These are phyloP conservation scores for Pythium phragmiticola DNA, from an alignment of 352 stramenopile genomes.

Conservation along the genomic window DNA sequence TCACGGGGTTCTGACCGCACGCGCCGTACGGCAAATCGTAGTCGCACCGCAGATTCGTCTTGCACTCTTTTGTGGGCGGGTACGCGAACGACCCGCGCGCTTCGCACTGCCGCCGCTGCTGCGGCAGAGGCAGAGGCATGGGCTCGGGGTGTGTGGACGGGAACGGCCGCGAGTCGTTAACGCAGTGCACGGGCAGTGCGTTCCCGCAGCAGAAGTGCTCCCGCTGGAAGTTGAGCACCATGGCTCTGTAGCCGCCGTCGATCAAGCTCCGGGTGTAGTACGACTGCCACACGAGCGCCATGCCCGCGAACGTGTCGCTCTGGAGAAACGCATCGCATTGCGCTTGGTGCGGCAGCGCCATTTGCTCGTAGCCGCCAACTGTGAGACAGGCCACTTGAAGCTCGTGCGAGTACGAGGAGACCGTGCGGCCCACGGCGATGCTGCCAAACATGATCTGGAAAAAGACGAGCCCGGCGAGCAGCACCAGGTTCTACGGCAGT, in stretches of 20 bases:
- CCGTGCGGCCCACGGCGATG: constrained; percentile 38
- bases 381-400: constrained; percentile 56
- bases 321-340: constrained; percentile 51
- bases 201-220: constrained; percentile 73
- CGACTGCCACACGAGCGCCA: constrained; percentile 68
- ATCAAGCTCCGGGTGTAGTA: constrained; percentile 59
- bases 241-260: constrained; percentile 43
- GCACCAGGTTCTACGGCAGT: constrained; percentile 36
- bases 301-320: constrained; percentile 60
- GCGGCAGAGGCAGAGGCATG: constrained; percentile 9
- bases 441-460: constrained; percentile 67
- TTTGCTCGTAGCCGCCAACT: constrained; percentile 48
- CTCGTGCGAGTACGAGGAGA: constrained; percentile 35
- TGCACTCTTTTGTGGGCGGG: constrained; percentile 49
- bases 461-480: constrained; percentile 48
- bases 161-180: constrained; percentile 43
- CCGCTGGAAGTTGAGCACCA: constrained; percentile 61
- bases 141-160: constrained; percentile 43
- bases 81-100: constrained; percentile 31
- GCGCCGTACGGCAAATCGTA: constrained; percentile 67
- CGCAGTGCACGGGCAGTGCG: constrained; percentile 51
- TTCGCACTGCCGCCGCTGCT: constrained; percentile 26
- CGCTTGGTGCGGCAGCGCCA: constrained; percentile 33
- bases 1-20: constrained; percentile 59
- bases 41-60: constrained; percentile 34